Conservation (phyloP, 495 filamentous ascomycete species). For the Penicillium canescens region DNA sequence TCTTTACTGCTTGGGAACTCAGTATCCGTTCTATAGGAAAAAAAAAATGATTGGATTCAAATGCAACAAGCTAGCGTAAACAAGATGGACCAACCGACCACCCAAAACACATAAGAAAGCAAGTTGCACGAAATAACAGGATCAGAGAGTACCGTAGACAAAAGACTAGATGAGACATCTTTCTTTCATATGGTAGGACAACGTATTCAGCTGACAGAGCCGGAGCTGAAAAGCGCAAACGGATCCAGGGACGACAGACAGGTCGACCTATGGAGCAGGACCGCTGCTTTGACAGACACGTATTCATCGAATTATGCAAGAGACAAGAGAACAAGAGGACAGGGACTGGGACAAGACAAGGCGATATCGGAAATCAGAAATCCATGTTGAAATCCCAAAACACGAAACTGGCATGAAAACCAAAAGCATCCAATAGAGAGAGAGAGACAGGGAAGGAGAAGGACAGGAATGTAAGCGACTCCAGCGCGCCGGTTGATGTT, state of each 20-base stretch:
- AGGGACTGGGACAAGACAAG: background rate
- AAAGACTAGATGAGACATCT: background rate
- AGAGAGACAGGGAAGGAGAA: constrained; percentile 6
- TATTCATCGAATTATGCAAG: background rate
- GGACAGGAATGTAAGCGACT: constrained; percentile 21
- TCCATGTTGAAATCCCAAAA: background rate
- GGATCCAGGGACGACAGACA: background rate
- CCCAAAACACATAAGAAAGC: background rate
- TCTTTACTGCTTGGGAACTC: no score
- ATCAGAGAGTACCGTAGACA: background rate
- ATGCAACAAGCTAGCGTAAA: constrained; percentile 4
- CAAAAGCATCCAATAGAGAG: constrained; percentile 4
- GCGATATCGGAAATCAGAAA: background rate
- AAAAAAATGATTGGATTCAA: constrained; percentile 1
- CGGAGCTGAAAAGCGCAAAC: background rate
- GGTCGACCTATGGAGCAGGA: background rate
- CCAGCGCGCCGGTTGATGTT: constrained; percentile 14
- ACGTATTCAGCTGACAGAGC: background rate
- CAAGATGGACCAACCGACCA: background rate
- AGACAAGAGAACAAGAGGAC: background rate
- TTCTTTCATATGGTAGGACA: background rate
- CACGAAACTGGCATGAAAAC: constrained; percentile 1
- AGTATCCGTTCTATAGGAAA: no score
- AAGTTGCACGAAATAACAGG: background rate
- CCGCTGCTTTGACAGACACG: background rate